A percentile compares a stretch with the other conserved stretches of the same genome.
Conservation (phyloP, 108 stramenopile species). For the Cyclotella baltica region DNA sequence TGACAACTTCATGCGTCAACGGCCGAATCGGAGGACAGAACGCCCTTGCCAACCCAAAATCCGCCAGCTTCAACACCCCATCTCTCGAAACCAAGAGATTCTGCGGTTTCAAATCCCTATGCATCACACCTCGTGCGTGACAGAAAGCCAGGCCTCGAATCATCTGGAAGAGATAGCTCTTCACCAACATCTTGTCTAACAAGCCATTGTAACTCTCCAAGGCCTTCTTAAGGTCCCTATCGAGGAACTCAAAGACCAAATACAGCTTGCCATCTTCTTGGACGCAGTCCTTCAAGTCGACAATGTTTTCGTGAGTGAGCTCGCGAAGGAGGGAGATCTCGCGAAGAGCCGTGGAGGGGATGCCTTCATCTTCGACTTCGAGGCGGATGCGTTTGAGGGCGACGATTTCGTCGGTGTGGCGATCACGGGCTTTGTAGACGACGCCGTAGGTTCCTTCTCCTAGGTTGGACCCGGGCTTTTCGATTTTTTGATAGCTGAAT, state of each 20-base stretch:
- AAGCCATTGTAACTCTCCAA: conserved; percentile 89
- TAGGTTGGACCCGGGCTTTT: conserved; percentile 94
- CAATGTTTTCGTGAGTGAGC: conserved; percentile 96
- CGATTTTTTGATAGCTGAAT: conserved; percentile 90
- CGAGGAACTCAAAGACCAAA: conserved; percentile 98
- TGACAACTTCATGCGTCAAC: conserved; percentile 96
- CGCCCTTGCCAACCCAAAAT: conserved; percentile 98
- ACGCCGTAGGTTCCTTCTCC: conserved; percentile 97
- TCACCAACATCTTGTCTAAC: conserved; percentile 78
- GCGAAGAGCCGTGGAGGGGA: conserved; percentile 97
- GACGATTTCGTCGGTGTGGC: conserved; percentile 92
- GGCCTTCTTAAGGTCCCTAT: conserved; percentile 96
- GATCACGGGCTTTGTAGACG: conserved; percentile 91
- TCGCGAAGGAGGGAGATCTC: conserved; percentile 96
- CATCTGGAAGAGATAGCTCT: conserved; percentile 89
- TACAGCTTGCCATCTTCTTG: too few species aligned
- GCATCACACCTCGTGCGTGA: conserved; percentile 97
- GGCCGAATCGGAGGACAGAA: conserved; percentile 94
- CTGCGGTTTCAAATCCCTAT: conserved; percentile 99
- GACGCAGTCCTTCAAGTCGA: conserved; percentile 89
- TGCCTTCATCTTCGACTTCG: conserved; percentile 98
- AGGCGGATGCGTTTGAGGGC: conserved; percentile 97
- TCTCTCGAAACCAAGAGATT: conserved; percentile 95
- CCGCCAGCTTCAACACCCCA: conserved; percentile 97
- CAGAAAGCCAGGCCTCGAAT: conserved; percentile 94